phyloP scores from a whole-genome alignment of 129 eudicot genomes.

The Flaveria ramosissima region DNA sequence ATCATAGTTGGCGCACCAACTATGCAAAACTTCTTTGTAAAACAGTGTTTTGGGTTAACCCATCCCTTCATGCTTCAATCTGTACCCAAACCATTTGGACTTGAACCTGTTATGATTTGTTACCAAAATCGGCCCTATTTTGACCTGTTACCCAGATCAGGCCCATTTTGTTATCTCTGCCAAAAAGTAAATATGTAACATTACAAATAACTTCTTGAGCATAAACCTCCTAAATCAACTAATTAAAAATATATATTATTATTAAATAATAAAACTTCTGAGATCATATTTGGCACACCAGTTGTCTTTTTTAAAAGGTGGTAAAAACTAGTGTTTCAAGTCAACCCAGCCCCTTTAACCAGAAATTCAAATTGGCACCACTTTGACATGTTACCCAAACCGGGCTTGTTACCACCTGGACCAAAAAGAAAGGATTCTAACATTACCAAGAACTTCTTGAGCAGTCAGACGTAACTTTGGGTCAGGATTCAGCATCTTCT shows the following conservation, averaged over 20 bases:
- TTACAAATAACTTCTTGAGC: not conserved
- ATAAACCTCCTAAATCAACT: constrained; percentile 9
- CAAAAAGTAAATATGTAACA: not conserved
- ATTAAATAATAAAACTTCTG: not conserved
- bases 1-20: not conserved
- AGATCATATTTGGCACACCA: not conserved
- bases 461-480: constrained; percentile 81
- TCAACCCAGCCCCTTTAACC: not conserved
- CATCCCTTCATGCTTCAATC: not conserved
- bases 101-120: not conserved
- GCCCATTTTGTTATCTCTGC: not conserved
- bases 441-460: constrained; percentile 80
- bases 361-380: not conserved
- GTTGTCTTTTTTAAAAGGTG: not conserved
- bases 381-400: not conserved
- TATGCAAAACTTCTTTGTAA: not conserved
- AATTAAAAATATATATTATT: not conserved
- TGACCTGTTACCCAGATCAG: not conserved
- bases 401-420: not conserved
- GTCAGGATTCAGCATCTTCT: constrained; percentile 87
- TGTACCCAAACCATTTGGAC: not conserved
- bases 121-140: not conserved
- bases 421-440: not conserved
- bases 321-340: not conserved
- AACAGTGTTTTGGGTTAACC: not conserved